Conservation (phyloP, 306 rosid genomes). For the Argentina anserina region DNA sequence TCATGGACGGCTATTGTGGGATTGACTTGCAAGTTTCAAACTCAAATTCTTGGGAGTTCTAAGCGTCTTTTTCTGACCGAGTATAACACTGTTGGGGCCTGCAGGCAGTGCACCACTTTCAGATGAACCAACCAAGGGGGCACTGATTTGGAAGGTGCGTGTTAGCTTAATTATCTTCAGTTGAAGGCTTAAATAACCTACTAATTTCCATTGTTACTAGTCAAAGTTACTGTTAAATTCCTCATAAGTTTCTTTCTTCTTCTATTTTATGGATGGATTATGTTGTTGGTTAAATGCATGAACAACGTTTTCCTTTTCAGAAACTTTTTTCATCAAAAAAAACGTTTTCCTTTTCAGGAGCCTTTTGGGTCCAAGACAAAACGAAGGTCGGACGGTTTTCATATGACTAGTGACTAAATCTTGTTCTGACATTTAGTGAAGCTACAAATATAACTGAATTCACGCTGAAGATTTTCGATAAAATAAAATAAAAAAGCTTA, state of each 20-base stretch:
- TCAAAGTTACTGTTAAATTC: conserved; percentile 1
- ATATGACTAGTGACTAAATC: background rate
- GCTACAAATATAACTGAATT: no score
- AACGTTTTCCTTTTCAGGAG: background rate
- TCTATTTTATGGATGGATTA: background rate
- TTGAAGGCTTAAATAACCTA: background rate
- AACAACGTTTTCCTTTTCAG: background rate
- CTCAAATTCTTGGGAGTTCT: conserved; percentile 15
- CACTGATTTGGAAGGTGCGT: background rate
- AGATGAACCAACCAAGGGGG: background rate
- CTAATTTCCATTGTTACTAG: background rate
- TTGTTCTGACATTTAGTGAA: background rate
- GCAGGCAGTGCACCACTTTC: conserved; percentile 20
- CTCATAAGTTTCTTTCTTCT: background rate
- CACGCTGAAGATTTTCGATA: no score
- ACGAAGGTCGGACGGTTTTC: conserved; percentile 1
- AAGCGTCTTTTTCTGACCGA: conserved; percentile 58
- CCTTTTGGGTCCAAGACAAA: background rate
- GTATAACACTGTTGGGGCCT: conserved; percentile 19
- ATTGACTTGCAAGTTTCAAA: conserved; percentile 14
- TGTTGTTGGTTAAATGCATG: conserved; percentile 1
- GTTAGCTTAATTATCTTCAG: background rate
- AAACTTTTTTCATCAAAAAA: no score
- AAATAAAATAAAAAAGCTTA: no score
- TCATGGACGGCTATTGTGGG: conserved; percentile 30